phyloP scores from a whole-genome alignment of 78 protist species.

The Chrysochromulina tobinii region DNA sequence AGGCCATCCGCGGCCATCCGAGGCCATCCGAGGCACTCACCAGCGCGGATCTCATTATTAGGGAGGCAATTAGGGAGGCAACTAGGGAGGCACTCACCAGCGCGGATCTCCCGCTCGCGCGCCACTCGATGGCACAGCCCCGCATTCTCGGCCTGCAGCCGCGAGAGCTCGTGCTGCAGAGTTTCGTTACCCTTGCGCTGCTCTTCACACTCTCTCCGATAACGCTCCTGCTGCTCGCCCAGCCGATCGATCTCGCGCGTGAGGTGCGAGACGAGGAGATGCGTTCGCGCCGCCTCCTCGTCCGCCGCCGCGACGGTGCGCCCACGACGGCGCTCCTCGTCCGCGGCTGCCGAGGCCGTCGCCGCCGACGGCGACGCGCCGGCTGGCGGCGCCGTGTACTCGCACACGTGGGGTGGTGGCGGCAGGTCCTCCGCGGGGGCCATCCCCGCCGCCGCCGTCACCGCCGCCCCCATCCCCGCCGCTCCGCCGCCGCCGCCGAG shows the following conservation, averaged over 20 bases:
- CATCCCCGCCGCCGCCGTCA: too few species aligned
- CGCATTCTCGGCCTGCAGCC: constrained; percentile 8
- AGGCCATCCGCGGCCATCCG: too few species aligned
- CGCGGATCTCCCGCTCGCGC: constrained; percentile 11
- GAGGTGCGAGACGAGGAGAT: background rate
- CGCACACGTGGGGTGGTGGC: background rate
- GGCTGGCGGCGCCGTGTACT: too few species aligned
- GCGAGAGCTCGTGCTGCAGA: background rate
- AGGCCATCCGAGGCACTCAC: too few species aligned
- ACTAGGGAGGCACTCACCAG: too few species aligned
- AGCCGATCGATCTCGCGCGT: background rate
- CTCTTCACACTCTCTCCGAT: background rate
- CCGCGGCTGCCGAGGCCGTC: background rate
- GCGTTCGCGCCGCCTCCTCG: background rate
- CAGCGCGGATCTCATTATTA: background rate
- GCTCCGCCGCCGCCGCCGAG: too few species aligned
- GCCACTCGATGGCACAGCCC: background rate
- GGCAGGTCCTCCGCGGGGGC: too few species aligned
- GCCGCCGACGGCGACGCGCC: background rate
- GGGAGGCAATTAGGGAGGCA: too few species aligned
- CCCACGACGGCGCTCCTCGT: background rate
- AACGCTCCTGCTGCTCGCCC: background rate
- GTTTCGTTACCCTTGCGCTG: background rate
- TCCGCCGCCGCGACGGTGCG: background rate
- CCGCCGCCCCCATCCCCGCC: too few species aligned